Conservation (phyloP, 805 yeast species). For the Pichia gijzeniarum region DNA sequence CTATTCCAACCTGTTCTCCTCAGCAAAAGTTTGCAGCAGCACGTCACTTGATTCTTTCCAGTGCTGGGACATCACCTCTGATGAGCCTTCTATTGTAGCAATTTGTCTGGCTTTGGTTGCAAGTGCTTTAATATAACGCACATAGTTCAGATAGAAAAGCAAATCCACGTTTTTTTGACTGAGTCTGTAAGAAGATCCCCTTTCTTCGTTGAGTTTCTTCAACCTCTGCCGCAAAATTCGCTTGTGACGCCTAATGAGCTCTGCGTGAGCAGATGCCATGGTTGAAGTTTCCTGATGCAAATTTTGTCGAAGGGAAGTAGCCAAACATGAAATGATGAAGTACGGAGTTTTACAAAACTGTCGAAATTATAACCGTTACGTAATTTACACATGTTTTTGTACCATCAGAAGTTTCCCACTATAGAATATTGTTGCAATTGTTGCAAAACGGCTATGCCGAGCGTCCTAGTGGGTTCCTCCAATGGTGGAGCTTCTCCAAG, state of each 20-base stretch:
- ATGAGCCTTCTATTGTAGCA: slow-evolving; percentile 36
- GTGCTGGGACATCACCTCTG: slow-evolving; percentile 38
- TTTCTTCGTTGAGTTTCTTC: slow-evolving; percentile 4
- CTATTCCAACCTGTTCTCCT: slow-evolving; percentile 2
- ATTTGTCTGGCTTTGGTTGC: slow-evolving; percentile 34
- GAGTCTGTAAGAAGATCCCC: slow-evolving; percentile 1
- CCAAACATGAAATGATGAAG: neutral
- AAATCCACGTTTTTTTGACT: slow-evolving; percentile 23
- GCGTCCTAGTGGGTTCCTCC: slow-evolving; percentile 1
- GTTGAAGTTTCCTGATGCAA: neutral
- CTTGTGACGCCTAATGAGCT: slow-evolving; percentile 11
- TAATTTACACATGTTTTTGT: too few species aligned
- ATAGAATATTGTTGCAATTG: slow-evolving; percentile 3
- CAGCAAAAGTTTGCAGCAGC: slow-evolving; percentile 13
- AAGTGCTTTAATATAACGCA: slow-evolving; percentile 39
- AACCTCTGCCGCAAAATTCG: slow-evolving; percentile 9
- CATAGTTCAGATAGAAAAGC: slow-evolving; percentile 40
- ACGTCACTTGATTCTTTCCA: slow-evolving; percentile 28
- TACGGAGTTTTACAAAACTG: too few species aligned
- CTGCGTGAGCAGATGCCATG: slow-evolving; percentile 14
- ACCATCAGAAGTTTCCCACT: too few species aligned
- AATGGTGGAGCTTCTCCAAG: slow-evolving; percentile 1
- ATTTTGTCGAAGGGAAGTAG: too few species aligned
- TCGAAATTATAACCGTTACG: too few species aligned
- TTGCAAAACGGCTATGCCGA: neutral